Percentiles rank a stretch among this genome's conserved stretches.
Evolutionary conservation across 2,329 filamentous ascomycete genomes (phyloP).

Genomic region (Zymoseptoria pseudotritici): DNA sequence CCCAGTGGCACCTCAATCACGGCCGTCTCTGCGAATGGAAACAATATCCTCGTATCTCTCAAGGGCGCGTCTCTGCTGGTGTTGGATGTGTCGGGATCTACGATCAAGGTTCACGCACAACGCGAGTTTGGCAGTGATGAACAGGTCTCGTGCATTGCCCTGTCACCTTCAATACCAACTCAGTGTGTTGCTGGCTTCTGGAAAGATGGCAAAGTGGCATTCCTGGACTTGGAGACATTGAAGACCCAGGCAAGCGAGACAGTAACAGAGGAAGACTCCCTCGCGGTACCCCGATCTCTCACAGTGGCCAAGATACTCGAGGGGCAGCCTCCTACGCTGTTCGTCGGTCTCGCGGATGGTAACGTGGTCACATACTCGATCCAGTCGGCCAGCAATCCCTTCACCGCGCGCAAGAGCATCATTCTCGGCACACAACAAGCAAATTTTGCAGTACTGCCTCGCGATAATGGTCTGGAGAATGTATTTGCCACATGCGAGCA

Average conservation of each 20-base stretch:
- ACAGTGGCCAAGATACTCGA: constrained; percentile 68
- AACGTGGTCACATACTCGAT: constrained; percentile 79
- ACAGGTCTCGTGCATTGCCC: constrained; percentile 78
- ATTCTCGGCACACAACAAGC: constrained; percentile 81
- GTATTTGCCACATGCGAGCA: constrained; percentile 93
- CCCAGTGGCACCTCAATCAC: constrained; percentile 55
- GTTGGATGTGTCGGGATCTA: constrained; percentile 51
- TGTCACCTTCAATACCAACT: constrained; percentile 55
- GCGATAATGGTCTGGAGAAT: constrained; percentile 59
- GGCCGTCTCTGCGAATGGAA: constrained; percentile 65
- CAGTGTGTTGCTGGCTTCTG: constrained; percentile 82
- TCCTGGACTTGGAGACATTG: constrained; percentile 63
- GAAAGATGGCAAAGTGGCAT: constrained; percentile 68
- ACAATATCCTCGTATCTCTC: constrained; percentile 64
- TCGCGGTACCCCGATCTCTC: constrained; percentile 76
- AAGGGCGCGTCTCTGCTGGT: constrained; percentile 67
- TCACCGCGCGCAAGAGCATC: constrained; percentile 71
- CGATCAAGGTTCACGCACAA: constrained; percentile 50
- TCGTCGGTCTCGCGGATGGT: constrained; percentile 88
- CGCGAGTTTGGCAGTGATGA: constrained; percentile 59
- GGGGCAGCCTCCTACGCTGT: constrained; percentile 63
- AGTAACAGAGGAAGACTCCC: constrained; percentile 50
- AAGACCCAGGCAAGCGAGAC: constrained; percentile 58
- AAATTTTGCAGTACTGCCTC: constrained; percentile 69
- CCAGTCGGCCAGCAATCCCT: constrained; percentile 50